Percentiles rank a stretch among this genome's conserved stretches.
Evolutionary conservation across 169 alveolate genomes (phyloP).

Genomic region (Eimeria sp.): DNA sequence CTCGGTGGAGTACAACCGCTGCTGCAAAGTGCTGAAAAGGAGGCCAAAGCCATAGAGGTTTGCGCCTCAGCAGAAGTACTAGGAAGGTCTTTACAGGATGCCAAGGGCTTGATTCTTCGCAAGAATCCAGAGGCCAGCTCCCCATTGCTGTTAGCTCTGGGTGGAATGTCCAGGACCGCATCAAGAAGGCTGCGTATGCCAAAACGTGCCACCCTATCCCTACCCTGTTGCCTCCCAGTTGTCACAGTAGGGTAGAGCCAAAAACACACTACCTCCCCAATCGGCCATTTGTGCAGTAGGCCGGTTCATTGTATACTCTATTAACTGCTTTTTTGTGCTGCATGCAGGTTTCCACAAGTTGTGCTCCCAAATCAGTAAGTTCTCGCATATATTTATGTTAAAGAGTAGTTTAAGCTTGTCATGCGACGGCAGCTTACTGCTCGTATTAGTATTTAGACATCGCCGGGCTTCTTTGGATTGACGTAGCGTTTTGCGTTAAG

Average conservation of each 20-base stretch:
- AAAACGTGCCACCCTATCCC: not conserved
- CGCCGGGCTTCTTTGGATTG: not conserved
- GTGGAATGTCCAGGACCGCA: slow-evolving; percentile 22
- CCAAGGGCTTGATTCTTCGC: not conserved
- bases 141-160: slow-evolving; percentile 56
- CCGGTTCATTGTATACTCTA: not conserved
- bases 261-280: not conserved
- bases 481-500: not conserved
- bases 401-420: not conserved
- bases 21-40: slow-evolving; percentile 29
- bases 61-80: slow-evolving; percentile 67
- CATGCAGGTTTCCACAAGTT: slow-evolving; percentile 22
- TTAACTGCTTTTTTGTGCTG: not conserved
- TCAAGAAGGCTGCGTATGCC: not conserved
- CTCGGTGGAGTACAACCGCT: slow-evolving; percentile 22
- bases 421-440: not conserved
- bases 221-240: not conserved
- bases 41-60: slow-evolving; percentile 42
- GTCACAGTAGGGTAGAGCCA: too few species aligned
- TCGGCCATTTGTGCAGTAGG: not conserved
- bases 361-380: slow-evolving; percentile 55
- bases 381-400: not conserved
- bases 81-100: slow-evolving; percentile 61
- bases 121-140: slow-evolving; percentile 19
- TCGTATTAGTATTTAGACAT: not conserved